A percentile compares a stretch with the other conserved stretches of the same genome.
phyloP scores from a whole-genome alignment of 441 rosid species.

The Theobroma grandiflorum region DNA sequence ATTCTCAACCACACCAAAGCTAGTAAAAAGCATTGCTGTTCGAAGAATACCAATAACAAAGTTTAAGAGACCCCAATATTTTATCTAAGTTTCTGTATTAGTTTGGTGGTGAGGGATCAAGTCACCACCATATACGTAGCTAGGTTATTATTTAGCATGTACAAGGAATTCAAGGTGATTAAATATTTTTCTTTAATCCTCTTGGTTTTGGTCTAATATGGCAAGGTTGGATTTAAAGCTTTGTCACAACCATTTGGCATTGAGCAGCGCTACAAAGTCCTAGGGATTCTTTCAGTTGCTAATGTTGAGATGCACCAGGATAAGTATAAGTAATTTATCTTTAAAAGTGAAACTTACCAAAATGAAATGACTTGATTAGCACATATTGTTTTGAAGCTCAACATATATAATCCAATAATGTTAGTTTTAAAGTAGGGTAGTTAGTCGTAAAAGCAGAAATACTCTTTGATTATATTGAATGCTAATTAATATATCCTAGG shows the following conservation, averaged over 20 bases:
- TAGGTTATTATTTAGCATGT: neutral
- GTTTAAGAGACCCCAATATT: neutral
- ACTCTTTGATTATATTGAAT: neutral
- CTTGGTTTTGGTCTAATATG: neutral
- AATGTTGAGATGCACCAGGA: neutral
- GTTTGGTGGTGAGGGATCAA: neutral
- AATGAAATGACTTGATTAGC: neutral
- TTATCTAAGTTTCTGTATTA: neutral
- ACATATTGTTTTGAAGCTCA: neutral
- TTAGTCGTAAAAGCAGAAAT: neutral
- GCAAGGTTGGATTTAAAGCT: neutral
- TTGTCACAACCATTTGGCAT: neutral
- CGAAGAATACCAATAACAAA: conserved; percentile 26
- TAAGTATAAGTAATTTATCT: neutral
- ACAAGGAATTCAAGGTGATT: neutral
- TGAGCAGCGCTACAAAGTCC: neutral
- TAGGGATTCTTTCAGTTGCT: neutral
- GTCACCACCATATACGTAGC: neutral
- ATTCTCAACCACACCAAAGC: conserved; percentile 1
- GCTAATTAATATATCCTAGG: neutral
- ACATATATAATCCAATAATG: no score
- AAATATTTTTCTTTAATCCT: neutral
- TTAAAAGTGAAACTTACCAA: neutral
- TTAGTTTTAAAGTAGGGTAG: neutral
- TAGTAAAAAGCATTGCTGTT: conserved; percentile 19